phyloP scores from a whole-genome alignment of 352 stramenopile genomes.

The Globisporangium irregulare region DNA sequence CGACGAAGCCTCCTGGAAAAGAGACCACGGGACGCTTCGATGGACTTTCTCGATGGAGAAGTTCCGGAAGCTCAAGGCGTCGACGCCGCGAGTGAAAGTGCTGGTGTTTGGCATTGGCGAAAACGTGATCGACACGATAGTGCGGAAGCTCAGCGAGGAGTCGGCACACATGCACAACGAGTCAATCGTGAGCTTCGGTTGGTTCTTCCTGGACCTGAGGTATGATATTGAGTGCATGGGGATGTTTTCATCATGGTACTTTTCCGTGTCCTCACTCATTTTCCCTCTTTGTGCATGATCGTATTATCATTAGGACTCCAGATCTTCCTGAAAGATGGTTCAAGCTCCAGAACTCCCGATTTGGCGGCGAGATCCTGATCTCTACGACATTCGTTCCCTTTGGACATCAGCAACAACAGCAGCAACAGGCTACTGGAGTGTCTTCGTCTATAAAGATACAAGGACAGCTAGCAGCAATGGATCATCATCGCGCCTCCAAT shows the following conservation, averaged over 20 bases:
- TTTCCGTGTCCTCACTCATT: not conserved
- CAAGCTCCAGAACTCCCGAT: constrained; percentile 69
- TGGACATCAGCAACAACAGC: not conserved
- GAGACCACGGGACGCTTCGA: constrained; percentile 44
- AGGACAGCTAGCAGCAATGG: not conserved
- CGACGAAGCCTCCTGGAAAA: constrained; percentile 52
- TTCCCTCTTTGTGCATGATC: not conserved
- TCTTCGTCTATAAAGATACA: not conserved
- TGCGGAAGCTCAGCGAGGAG: constrained; percentile 8
- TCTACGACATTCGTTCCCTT: constrained; percentile 21
- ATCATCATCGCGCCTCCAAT: not conserved
- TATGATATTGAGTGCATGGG: constrained; percentile 13
- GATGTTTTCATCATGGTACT: not conserved
- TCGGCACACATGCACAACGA: constrained; percentile 26
- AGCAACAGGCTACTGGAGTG: not conserved
- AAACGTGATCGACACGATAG: constrained; percentile 16
- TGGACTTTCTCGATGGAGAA: constrained; percentile 61
- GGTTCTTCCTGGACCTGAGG: constrained; percentile 82
- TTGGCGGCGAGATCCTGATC: constrained; percentile 68
- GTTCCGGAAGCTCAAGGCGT: constrained; percentile 67
- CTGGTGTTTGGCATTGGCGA: constrained; percentile 64
- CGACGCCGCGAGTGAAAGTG: constrained; percentile 60
- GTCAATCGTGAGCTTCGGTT: constrained; percentile 63
- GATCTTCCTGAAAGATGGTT: constrained; percentile 66
- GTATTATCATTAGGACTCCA: constrained; percentile 39